Evolutionary conservation across 441 rosid genomes (phyloP).

Genomic region (Brassica balearica): DNA sequence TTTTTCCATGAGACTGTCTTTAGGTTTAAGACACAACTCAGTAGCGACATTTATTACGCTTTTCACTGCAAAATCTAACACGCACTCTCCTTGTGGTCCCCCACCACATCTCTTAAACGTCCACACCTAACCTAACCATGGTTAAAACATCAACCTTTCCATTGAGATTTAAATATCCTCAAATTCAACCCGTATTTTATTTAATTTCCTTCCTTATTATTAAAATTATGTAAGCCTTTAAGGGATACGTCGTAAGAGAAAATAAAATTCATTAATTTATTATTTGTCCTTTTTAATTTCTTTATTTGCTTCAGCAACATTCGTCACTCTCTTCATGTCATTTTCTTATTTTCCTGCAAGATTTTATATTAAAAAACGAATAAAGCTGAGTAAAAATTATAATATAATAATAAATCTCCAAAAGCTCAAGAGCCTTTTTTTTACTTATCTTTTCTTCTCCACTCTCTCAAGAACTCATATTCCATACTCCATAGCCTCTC

Average conservation of each 20-base stretch:
- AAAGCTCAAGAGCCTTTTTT: slow-evolving; percentile 39
- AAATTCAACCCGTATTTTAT: background rate
- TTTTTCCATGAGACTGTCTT: slow-evolving; percentile 33
- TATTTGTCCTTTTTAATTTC: slow-evolving; percentile 20
- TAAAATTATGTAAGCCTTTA: no score
- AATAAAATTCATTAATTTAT: background rate
- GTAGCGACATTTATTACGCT: slow-evolving; percentile 42
- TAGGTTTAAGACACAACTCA: slow-evolving; percentile 32
- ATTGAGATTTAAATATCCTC: slow-evolving; percentile 5
- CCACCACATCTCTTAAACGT: background rate
- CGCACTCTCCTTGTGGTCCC: slow-evolving; percentile 35
- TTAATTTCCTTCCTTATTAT: background rate
- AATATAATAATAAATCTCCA: slow-evolving; percentile 9
- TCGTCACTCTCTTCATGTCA: slow-evolving; percentile 39
- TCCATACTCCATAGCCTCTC: slow-evolving; percentile 8
- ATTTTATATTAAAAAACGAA: background rate
- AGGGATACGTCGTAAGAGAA: background rate
- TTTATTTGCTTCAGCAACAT: slow-evolving; percentile 34
- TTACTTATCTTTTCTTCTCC: slow-evolving; percentile 36
- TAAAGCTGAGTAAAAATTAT: background rate
- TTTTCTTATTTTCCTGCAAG: slow-evolving; percentile 35
- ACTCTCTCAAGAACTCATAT: slow-evolving; percentile 26
- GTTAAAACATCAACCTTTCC: slow-evolving; percentile 33
- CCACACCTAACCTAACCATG: slow-evolving; percentile 34
- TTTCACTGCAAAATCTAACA: slow-evolving; percentile 45